Conservation (phyloP, 2,329 filamentous ascomycete species). For the Fusarium secorum region DNA sequence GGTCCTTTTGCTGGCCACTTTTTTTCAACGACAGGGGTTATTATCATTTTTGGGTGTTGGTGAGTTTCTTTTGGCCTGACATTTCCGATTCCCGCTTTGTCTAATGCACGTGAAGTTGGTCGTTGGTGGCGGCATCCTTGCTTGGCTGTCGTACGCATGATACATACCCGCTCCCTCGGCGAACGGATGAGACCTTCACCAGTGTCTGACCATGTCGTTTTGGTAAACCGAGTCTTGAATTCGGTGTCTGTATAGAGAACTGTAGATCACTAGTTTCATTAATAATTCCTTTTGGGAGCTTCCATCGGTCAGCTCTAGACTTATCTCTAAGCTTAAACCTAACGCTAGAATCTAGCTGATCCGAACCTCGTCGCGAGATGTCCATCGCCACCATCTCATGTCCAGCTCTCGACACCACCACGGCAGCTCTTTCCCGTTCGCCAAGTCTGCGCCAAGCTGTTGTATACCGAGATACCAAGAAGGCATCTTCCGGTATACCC, state of each 20-base stretch:
- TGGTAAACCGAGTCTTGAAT: not conserved
- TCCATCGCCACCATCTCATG: constrained; percentile 8
- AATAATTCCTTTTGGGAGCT: not conserved
- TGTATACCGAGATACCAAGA: constrained; percentile 9
- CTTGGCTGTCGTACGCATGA: not conserved
- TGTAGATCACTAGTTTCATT: not conserved
- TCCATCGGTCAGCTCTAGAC: not conserved
- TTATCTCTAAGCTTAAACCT: not conserved
- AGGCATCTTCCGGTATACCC: constrained; percentile 8
- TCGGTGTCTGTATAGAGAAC: constrained; percentile 1
- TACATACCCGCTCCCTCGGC: not conserved
- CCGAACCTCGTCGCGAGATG: not conserved
- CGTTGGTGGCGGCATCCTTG: not conserved
- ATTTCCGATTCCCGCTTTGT: not conserved
- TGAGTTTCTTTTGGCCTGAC: not conserved
- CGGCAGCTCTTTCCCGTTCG: constrained; percentile 4
- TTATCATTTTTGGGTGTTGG: not conserved
- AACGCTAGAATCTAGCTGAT: not conserved
- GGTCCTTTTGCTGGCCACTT: not conserved
- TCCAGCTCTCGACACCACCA: not conserved
- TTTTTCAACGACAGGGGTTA: not conserved
- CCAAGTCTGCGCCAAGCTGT: constrained; percentile 26
- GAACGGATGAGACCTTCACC: not conserved
- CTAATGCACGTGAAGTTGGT: not conserved
- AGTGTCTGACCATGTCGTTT: not conserved